Conservation (phyloP, 2,329 filamentous ascomycete genomes). For the Hymenoscyphus fraxineus region DNA sequence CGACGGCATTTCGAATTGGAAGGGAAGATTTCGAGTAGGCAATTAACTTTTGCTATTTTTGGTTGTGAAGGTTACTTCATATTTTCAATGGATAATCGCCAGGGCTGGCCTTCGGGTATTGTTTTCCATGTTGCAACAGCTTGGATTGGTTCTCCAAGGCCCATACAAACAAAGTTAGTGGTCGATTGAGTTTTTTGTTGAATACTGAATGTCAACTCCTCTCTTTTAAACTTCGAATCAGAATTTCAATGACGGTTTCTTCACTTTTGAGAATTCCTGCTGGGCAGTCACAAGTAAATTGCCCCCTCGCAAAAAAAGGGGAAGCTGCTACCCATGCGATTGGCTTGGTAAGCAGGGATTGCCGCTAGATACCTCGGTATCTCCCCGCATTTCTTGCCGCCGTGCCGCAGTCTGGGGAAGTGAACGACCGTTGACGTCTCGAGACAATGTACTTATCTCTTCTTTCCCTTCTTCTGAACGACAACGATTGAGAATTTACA, state of each 20-base stretch:
- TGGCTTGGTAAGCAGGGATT: neutral
- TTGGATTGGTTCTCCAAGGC: no score
- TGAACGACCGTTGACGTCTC: neutral
- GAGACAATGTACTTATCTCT: neutral
- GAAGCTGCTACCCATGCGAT: neutral
- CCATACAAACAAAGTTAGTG: no score
- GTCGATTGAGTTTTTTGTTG: no score
- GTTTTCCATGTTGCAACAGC: no score
- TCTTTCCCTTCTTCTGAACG: neutral
- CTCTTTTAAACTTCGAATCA: no score
- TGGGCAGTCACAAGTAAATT: neutral
- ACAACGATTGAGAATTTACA: neutral
- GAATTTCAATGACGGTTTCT: neutral
- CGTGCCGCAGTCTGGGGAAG: neutral
- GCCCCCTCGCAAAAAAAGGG: neutral
- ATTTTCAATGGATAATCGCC: no score
- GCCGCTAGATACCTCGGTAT: neutral
- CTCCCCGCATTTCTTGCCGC: neutral
- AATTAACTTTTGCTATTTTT: no score
- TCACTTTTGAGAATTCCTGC: neutral
- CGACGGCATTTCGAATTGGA: no score
- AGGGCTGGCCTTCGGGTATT: no score
- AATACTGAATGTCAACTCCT: no score
- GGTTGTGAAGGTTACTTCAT: no score
- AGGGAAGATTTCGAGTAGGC: no score